Conservation (phyloP, 257 asterid species). For the Solanum boliviense region DNA sequence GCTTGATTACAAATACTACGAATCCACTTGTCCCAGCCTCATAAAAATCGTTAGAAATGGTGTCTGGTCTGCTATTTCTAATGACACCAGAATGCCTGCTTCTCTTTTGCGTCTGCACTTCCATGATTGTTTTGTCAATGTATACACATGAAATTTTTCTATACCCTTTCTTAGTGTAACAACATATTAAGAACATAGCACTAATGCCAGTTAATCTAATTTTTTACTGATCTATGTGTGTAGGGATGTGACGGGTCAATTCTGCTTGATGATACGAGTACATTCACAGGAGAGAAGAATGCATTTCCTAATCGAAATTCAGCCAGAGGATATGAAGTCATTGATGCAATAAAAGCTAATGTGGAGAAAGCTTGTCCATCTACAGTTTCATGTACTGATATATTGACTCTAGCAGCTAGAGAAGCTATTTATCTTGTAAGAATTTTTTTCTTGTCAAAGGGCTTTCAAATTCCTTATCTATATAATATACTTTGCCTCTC, state of each 20-base stretch:
- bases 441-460: neutral
- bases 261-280: slow-evolving; percentile 46
- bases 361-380: slow-evolving; percentile 68
- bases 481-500: neutral
- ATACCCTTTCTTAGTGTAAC: neutral
- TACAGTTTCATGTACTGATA: slow-evolving; percentile 66
- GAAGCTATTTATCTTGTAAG: slow-evolving; percentile 57
- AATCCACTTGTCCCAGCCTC: slow-evolving; percentile 44
- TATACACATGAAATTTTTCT: neutral
- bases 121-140: slow-evolving; percentile 70
- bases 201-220: neutral
- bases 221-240: neutral
- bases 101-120: slow-evolving; percentile 67
- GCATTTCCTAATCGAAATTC: slow-evolving; percentile 45
- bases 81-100: slow-evolving; percentile 73
- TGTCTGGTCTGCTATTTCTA: slow-evolving; percentile 62
- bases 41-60: slow-evolving; percentile 32
- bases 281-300: slow-evolving; percentile 48
- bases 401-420: slow-evolving; percentile 56
- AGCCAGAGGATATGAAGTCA: slow-evolving; percentile 60
- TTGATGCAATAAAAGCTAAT: slow-evolving; percentile 47
- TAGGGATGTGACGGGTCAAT: slow-evolving; percentile 81
- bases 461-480: neutral
- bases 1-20: slow-evolving; percentile 47
- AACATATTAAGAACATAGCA: neutral